Base-by-base conservation (phyloP, 352 stramenopile genomes). In the Phytopythium chamaehyphon region DNA sequence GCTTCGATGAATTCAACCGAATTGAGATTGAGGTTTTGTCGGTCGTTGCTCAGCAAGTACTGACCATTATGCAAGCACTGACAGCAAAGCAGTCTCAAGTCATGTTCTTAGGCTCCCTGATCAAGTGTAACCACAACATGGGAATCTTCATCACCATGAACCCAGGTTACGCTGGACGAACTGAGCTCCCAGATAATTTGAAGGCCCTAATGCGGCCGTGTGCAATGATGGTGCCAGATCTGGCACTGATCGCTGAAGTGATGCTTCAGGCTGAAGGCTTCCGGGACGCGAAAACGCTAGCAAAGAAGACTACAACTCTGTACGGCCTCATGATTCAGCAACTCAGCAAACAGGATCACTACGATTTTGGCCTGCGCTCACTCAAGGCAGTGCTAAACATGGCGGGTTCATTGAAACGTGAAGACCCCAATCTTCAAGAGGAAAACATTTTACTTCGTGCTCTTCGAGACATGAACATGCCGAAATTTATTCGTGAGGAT, bases 1-100 rank as follows among this genome's bases (percentile, higher is more conserved):
- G 92, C 56, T 98, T 98, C 42, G 92, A 98, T 66, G 92, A 98
- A 59, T 98, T 98, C 61, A 98, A 98, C 54, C 87, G 92, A n/a
- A 98, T 98, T 49, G 93, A 98, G 59, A 97, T 98, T 28, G 92
- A 98, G 55, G 92, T 98, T 42, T 61, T 98, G 5, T 97, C 90
- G 7, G 92, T 98, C 21, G 89, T 98, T 3, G 92, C 92, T 18
- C 91, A 96, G 45, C 88, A 96, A 48, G 85, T 96, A 37, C 51
- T 96, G 35, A 95, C 83, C 6, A 96, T 96, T 57, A 90, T 95
- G 75, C 82, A 95, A 50, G 88, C 88, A 18, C 68, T 95, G 6
- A 86, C 81, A 28, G 64, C 77, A 42, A 86, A 90, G 42, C 73
- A 89, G 51, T 69, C 66, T 1, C 70, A 84, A 18, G 53, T 96